A percentile compares a stretch with the other conserved stretches of the same genome.
Evolutionary conservation across 2,329 filamentous ascomycete genomes (phyloP).

Genomic region (Aspergillus pseudonomiae): DNA sequence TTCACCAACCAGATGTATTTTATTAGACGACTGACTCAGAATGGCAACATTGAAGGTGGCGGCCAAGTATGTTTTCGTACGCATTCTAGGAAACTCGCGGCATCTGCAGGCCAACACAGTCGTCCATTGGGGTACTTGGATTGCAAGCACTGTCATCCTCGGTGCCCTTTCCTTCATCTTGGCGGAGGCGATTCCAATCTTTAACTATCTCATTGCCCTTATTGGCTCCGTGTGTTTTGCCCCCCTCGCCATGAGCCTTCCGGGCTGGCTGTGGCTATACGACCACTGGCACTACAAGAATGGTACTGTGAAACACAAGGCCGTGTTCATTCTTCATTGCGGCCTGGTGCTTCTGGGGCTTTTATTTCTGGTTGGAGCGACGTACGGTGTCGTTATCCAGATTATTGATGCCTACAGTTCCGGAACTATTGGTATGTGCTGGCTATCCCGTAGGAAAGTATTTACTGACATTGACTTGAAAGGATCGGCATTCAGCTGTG

Average conservation of each 20-base stretch:
- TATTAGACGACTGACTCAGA: background rate
- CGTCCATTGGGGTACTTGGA: conserved; percentile 57
- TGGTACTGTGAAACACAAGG: conserved; percentile 39
- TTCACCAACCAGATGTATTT: background rate
- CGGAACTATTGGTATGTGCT: background rate
- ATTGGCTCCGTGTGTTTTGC: conserved; percentile 56
- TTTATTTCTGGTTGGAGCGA: conserved; percentile 49
- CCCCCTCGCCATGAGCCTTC: conserved; percentile 53
- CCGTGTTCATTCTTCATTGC: conserved; percentile 45
- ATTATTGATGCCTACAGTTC: background rate
- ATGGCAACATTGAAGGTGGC: conserved; percentile 24
- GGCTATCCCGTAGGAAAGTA: background rate
- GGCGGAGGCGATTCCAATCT: conserved; percentile 58
- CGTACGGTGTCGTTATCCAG: conserved; percentile 26
- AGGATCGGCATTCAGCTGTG: background rate
- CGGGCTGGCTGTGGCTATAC: conserved; percentile 56
- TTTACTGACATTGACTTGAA: background rate
- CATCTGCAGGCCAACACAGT: conserved; percentile 57
- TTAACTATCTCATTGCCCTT: conserved; percentile 55
- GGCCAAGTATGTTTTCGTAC: conserved; percentile 61
- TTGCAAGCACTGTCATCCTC: conserved; percentile 49
- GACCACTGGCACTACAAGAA: conserved; percentile 49
- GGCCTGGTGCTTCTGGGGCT: conserved; percentile 49
- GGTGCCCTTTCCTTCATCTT: conserved; percentile 53
- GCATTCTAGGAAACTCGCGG: conserved; percentile 53